Conservation (phyloP, 1,284 basidiomycete species). For the Sporisorium exsertum region DNA sequence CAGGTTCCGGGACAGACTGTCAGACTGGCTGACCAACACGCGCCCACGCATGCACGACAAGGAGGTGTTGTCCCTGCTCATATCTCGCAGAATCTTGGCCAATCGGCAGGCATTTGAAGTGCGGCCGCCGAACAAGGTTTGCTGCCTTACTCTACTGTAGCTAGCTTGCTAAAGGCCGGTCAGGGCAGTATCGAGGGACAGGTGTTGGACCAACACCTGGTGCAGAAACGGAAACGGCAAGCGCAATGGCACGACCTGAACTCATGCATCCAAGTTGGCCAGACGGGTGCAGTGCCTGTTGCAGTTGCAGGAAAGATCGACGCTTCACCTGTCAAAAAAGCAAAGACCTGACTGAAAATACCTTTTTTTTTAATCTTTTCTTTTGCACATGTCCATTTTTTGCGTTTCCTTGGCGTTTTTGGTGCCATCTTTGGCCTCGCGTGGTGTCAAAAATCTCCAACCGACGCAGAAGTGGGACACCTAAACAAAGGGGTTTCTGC, state of each 20-base stretch:
- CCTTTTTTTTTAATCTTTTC: not conserved
- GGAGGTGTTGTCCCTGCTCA: constrained; percentile 4
- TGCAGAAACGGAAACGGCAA: not conserved
- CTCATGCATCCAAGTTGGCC: constrained; percentile 7
- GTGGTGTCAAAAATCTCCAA: not conserved
- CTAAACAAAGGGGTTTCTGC: too few species aligned
- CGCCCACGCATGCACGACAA: not conserved
- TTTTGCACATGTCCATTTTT: not conserved
- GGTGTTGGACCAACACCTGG: not conserved
- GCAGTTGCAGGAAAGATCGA: constrained; percentile 20
- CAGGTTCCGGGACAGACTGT: constrained; percentile 19
- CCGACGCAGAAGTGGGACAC: constrained; percentile 32
- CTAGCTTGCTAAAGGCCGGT: not conserved
- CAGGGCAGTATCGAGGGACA: not conserved
- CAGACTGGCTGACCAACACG: constrained; percentile 31
- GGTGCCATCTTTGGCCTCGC: constrained; percentile 1
- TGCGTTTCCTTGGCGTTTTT: not conserved
- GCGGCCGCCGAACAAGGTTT: constrained; percentile 27
- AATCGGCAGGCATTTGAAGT: constrained; percentile 47
- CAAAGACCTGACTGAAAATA: constrained; percentile 1
- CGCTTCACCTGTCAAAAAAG: constrained; percentile 24
- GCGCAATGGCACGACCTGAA: not conserved
- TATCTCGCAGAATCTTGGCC: constrained; percentile 51
- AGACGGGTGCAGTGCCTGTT: constrained; percentile 18
- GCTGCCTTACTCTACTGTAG: not conserved